Base-by-base conservation (phyloP, 352 stramenopile genomes). In the Peronospora destructor region DNA sequence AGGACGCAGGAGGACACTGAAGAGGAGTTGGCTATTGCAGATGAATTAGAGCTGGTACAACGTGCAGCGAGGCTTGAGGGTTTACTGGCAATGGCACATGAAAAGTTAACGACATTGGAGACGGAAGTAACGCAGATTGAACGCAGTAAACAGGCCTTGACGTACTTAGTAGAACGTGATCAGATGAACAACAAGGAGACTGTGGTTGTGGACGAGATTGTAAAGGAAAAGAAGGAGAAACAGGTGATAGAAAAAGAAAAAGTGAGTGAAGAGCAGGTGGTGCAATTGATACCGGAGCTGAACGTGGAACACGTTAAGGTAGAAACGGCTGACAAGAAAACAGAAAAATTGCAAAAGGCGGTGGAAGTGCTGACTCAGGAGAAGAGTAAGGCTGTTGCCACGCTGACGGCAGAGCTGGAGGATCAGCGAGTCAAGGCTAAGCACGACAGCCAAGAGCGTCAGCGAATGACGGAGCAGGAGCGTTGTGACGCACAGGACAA, bases 71-170 rank as follows among this genome's bases (percentile, higher is more conserved):
- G 43, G 10, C 44, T 65, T 3, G 52, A 62, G 14, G 35, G 35
- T 11, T 38, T 51, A 23, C 50, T 60, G 12, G 35, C 55, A 23
- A 53, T 71, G 41, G 56, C 70, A 29, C 46, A 62, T 25, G 38
- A 53, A 29, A 60, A 64, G 26, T 19, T 75, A 19, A 40, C 59
- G 36, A 59, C 45, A 21, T 26, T 83, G 4, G 68, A 79, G 53
- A 60, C 38, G 14, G 46, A 72, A 14, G 53, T 76, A 34, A 41
- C 43, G 37, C 66, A 73, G 45, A 55, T 75, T 1, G 53, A 68
- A 39, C 66, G 54, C 42, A 76, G 66, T 0, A 71, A 75, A 36
- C 50, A 67, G 21, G 59, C 66, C 14, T 45, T 60, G 12, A 51
- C 50, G 26, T 76, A 56, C 25, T 55, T 79, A 1, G 52, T 50